Percentiles rank a stretch among this genome's conserved stretches.
phyloP scores from a whole-genome alignment of 129 eudicot genomes.

The Helichrysum umbraculigerum region DNA sequence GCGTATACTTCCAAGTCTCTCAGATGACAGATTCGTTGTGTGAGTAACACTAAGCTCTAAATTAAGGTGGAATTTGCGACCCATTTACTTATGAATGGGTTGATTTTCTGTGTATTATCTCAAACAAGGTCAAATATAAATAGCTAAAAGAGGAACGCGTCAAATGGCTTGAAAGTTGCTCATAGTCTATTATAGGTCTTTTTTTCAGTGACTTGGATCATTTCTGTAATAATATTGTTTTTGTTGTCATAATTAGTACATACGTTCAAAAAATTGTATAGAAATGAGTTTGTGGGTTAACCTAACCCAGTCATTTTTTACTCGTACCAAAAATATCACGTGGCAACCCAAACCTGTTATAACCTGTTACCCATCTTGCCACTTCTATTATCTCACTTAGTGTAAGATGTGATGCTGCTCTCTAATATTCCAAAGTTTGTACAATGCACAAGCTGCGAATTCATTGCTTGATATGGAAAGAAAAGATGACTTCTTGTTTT shows the following conservation, averaged over 20 bases:
- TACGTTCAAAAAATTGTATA: no score
- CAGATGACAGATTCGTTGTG: slow-evolving; percentile 93
- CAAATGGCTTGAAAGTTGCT: not conserved
- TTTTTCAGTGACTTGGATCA: no score
- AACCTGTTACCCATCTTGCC: no score
- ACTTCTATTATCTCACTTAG: not conserved
- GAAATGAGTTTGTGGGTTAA: no score
- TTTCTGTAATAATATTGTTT: no score
- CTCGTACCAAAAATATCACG: no score
- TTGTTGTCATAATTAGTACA: no score
- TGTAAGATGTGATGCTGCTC: not conserved
- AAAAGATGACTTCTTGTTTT: no score
- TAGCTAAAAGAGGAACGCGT: not conserved
- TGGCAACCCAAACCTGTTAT: no score
- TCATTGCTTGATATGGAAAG: not conserved
- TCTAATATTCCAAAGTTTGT: not conserved
- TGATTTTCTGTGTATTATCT: not conserved
- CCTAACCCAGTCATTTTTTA: no score
- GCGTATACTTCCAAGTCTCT: slow-evolving; percentile 94
- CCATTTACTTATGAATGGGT: not conserved
- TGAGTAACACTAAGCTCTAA: slow-evolving; percentile 35
- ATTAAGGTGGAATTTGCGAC: not conserved
- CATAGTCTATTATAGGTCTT: not conserved
- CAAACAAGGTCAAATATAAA: not conserved
- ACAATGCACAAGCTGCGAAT: not conserved